Conservation (phyloP, 805 yeast species). For the Zygosaccharomyces bailii region DNA sequence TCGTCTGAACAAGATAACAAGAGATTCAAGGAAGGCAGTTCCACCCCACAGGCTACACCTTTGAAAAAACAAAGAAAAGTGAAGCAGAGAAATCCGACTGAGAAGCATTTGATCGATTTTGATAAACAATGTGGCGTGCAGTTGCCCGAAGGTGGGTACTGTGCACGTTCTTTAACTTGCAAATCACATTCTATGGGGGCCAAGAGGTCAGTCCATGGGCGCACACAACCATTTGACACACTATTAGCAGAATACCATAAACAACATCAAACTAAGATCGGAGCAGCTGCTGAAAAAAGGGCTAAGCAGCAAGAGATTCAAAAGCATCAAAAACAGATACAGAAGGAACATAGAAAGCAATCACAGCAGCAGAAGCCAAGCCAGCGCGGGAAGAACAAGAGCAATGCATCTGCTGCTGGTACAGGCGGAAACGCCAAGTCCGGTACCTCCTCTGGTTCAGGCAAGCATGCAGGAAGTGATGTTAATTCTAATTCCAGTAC, state of each 20-base stretch:
- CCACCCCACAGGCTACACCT: conserved; percentile 16
- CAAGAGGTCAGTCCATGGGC: conserved; percentile 88
- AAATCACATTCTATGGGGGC: conserved; percentile 99
- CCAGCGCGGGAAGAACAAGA: conserved; percentile 22
- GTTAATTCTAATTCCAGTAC: conserved; percentile 8
- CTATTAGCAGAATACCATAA: conserved; percentile 86
- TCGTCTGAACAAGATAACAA: conserved; percentile 21
- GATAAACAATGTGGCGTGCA: conserved; percentile 96
- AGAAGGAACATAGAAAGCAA: conserved; percentile 29
- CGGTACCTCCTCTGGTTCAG: conserved; percentile 5
- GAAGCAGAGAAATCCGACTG: conserved; percentile 60
- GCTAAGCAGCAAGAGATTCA: conserved; percentile 58
- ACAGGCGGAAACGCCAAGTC: conserved; percentile 6
- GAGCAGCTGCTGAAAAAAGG: conserved; percentile 74
- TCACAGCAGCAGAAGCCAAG: conserved; percentile 37
- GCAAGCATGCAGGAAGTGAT: conserved; percentile 9
- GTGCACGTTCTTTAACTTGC: conserved; percentile 95
- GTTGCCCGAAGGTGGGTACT: conserved; percentile 87
- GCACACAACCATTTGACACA: conserved; percentile 89
- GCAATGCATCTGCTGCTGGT: conserved; percentile 8
- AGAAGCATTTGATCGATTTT: conserved; percentile 70
- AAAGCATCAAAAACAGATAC: conserved; percentile 30
- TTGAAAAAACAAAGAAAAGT: conserved; percentile 39
- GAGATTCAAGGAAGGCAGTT: conserved; percentile 14
- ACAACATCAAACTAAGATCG: conserved; percentile 85